Evolutionary conservation across 1,139 yeast species (phyloP).

Genomic region (Geotrichum histeridarum): DNA sequence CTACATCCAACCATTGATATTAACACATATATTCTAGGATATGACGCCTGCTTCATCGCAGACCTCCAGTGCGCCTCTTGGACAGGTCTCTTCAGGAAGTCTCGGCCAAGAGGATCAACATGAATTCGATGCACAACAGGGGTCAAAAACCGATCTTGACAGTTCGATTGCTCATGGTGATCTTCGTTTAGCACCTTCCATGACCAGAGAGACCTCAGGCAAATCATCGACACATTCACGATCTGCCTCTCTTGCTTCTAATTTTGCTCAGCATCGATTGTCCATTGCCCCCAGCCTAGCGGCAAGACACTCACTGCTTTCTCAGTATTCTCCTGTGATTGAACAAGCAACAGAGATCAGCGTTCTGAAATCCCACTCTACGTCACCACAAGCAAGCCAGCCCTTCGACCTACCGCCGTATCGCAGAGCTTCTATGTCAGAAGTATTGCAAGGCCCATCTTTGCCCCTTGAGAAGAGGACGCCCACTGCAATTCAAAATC

Average conservation of each 20-base stretch:
- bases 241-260: background rate
- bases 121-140: no score
- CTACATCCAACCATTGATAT: no score
- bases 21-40: no score
- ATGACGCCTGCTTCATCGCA: no score
- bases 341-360: conserved; percentile 22
- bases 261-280: conserved; percentile 8
- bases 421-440: conserved; percentile 13
- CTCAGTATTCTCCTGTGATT: conserved; percentile 24
- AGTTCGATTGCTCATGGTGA: no score
- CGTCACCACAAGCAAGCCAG: conserved; percentile 2
- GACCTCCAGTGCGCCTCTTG: no score
- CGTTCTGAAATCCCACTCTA: background rate
- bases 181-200: no score
- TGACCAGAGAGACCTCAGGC: no score
- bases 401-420: conserved; percentile 8
- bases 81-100: no score
- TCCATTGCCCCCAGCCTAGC: conserved; percentile 20
- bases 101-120: no score
- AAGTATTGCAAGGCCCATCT: background rate
- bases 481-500: background rate
- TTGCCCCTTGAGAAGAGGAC: background rate
- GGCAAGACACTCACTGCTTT: conserved; percentile 18
- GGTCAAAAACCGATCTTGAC: no score
- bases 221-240: background rate